These are phyloP conservation scores for Chondrostereum purpureum DNA, from an alignment of 1,284 basidiomycete species.

Conservation along the genomic window DNA sequence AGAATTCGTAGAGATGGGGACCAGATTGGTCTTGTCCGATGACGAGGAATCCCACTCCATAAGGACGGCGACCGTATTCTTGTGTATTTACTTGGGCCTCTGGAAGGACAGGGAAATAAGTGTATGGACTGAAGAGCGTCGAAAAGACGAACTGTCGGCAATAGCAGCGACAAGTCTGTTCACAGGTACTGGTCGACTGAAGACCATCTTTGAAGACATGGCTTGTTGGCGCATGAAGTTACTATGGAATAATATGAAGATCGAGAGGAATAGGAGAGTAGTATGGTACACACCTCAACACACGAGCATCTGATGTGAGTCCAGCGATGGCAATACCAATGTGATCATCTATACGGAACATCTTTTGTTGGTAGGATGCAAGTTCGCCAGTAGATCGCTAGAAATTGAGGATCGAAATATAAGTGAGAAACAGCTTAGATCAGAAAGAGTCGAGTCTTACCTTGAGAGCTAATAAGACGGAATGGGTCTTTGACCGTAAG, in stretches of 20 bases:
- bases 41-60: conserved; percentile 98
- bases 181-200: conserved; percentile 91
- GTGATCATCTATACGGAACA: conserved; percentile 99
- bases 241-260: conserved; percentile 34
- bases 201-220: conserved; percentile 91
- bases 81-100: conserved; percentile 99
- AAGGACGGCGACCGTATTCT: conserved; percentile 95
- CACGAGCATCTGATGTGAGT: conserved; percentile 95
- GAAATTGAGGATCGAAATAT: conserved; percentile 10
- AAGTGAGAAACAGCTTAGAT: conserved; percentile 7
- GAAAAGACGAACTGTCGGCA: conserved; percentile 69
- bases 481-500: conserved; percentile 91
- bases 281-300: conserved; percentile 65
- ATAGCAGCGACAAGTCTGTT: conserved; percentile 90
- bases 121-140: neutral
- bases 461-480: conserved; percentile 90
- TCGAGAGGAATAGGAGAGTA: conserved; percentile 6
- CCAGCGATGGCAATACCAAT: conserved; percentile 98
- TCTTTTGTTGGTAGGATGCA: conserved; percentile 98
- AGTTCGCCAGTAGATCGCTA: conserved; percentile 98
- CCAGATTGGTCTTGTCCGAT: conserved; percentile 93
- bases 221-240: conserved; percentile 99
- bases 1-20: conserved; percentile 97
- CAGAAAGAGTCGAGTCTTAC: conserved; percentile 30
- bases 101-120: conserved; percentile 25